A percentile compares a stretch with the other conserved stretches of the same genome.
phyloP scores from a whole-genome alignment of 352 stramenopile genomes.

The Globisporangium paroecandrum region DNA sequence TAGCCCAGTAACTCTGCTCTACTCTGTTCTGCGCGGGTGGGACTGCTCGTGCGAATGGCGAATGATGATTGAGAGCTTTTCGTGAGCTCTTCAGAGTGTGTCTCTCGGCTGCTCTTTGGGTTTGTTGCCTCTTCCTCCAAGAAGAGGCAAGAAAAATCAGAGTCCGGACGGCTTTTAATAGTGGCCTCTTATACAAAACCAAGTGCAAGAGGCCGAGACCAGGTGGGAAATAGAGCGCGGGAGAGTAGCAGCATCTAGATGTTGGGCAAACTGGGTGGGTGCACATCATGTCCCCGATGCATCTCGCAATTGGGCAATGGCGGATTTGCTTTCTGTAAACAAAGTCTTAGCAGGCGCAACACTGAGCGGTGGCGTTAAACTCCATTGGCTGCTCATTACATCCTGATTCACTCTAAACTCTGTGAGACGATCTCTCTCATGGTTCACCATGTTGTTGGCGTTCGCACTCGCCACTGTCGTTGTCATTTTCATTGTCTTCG shows the following conservation, averaged over 20 bases:
- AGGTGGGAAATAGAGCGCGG: background rate
- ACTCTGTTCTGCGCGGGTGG: background rate
- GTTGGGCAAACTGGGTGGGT: background rate
- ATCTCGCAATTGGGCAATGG: background rate
- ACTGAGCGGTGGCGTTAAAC: background rate
- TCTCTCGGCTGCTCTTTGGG: background rate
- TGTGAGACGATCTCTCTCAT: too few species aligned
- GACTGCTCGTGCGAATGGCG: background rate
- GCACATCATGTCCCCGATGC: background rate
- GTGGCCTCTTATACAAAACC: background rate
- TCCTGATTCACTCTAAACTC: too few species aligned
- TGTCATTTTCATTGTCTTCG: too few species aligned
- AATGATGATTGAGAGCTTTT: background rate
- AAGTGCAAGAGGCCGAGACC: background rate
- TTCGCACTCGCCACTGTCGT: too few species aligned
- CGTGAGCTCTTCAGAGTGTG: background rate
- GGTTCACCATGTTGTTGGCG: too few species aligned
- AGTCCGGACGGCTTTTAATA: background rate
- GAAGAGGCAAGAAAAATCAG: background rate
- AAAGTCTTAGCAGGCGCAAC: background rate
- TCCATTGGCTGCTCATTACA: too few species aligned
- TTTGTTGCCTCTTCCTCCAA: background rate
- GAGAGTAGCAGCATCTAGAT: background rate
- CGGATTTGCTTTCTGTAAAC: background rate
- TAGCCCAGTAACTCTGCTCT: background rate